Evolutionary conservation across 2,329 filamentous ascomycete species (phyloP).

Genomic region (Neophaeococcomyces aloes): DNA sequence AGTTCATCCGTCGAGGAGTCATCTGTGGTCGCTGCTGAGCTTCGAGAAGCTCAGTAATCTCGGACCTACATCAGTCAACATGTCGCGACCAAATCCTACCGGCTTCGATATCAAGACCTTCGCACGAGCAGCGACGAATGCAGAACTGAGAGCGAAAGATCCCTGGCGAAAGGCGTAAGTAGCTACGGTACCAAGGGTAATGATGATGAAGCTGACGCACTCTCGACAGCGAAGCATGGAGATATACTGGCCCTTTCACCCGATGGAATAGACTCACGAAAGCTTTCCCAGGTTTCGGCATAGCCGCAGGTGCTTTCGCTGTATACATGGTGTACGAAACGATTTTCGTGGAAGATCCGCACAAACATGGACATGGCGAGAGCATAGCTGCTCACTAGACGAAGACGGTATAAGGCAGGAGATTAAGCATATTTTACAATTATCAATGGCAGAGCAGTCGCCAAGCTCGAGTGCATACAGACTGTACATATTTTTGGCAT

Average conservation of each 20-base stretch:
- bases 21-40: no score
- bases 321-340: constrained; percentile 85
- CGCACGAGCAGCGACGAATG: constrained; percentile 19
- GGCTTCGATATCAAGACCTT: constrained; percentile 68
- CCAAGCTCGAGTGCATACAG: no score
- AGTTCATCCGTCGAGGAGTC: no score
- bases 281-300: constrained; percentile 81
- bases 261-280: constrained; percentile 81
- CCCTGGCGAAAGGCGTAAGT: constrained; percentile 54
- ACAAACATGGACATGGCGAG: constrained; percentile 47
- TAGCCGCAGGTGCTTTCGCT: constrained; percentile 81
- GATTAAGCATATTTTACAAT: no score
- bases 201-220: background rate
- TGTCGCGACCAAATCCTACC: constrained; percentile 54
- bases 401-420: no score
- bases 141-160: constrained; percentile 34
- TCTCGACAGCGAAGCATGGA: constrained; percentile 71
- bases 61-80: no score
- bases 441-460: no score
- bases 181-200: background rate
- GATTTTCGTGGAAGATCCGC: constrained; percentile 65
- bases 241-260: constrained; percentile 80
- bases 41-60: no score
- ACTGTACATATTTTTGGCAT: no score
- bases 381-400: constrained; percentile 9